Evolutionary conservation across 768 basidiomycete genomes (phyloP).

Genomic region (Suillus occidentalis): DNA sequence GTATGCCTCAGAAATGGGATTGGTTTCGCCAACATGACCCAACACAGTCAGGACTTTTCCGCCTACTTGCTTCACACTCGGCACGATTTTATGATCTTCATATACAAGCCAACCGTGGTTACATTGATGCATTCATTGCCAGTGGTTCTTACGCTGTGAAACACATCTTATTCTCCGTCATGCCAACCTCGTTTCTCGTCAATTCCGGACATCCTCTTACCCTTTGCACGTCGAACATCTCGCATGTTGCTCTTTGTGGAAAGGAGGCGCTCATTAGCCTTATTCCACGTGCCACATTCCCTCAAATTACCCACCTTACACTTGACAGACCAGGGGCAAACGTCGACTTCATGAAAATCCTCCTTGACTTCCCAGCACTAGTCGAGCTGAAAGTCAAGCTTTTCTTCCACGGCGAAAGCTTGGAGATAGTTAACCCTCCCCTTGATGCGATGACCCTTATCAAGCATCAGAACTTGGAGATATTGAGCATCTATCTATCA

Average conservation of each 20-base stretch:
- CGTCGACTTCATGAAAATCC: slow-evolving; percentile 14
- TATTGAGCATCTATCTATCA: slow-evolving; percentile 23
- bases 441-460: slow-evolving; percentile 15
- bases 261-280: slow-evolving; percentile 11
- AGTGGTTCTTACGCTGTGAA: slow-evolving; percentile 14
- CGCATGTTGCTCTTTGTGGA: slow-evolving; percentile 17
- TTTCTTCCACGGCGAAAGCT: slow-evolving; percentile 11
- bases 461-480: not conserved
- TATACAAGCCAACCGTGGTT: slow-evolving; percentile 19
- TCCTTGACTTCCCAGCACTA: slow-evolving; percentile 20
- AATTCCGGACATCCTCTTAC: not conserved
- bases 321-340: slow-evolving; percentile 15
- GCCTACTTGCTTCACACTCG: slow-evolving; percentile 22
- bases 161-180: slow-evolving; percentile 20
- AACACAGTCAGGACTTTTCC: slow-evolving; percentile 21
- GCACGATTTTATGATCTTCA: slow-evolving; percentile 18
- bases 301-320: slow-evolving; percentile 25
- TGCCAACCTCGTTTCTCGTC: slow-evolving; percentile 11
- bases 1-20: slow-evolving; percentile 6
- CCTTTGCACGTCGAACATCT: slow-evolving; percentile 19
- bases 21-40: not conserved
- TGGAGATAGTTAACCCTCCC: slow-evolving; percentile 13
- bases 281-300: slow-evolving; percentile 17
- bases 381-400: slow-evolving; percentile 17
- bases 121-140: slow-evolving; percentile 22